Evolutionary conservation across 164 flowering plant species (phyloP), one percentile per base, ranked within the genome.

Genomic region (Litsea cubeba): DNA sequence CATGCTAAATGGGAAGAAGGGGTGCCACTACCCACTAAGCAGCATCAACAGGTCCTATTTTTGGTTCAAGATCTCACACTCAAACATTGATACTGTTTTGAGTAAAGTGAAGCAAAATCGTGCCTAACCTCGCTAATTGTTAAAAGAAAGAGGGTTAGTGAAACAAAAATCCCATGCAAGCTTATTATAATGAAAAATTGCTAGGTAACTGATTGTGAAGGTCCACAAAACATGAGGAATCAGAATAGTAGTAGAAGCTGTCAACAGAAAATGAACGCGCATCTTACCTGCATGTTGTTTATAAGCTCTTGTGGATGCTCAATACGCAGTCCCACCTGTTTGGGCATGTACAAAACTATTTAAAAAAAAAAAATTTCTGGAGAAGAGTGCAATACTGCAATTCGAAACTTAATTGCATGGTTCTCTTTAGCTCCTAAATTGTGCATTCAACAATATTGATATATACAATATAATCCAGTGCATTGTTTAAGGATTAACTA

Each of bases 221-320:
- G 22, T 63, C 10, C 17, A 60, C 24, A 63, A 63, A 24, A 3
- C 12, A 23, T 63, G 15, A 63, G 28, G 28, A 63, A 66, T 12
- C 40, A 17, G 28, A 6, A 66, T 12, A 15, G 7, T 32, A 28
- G 7, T 3, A 66, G 49, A 32, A 17, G 3, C 23, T 32, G 15
- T 66, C 50, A 46, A 40, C 24, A n/a, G 25, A 68, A 40, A 40
- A 68, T 20, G 18, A 2, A 58, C 20, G n/a, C 1, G 62, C 75
- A 86, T 30, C 35, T 23, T 71, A 92, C 99, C 98, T 92, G 99
- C 78, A 94, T 90, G 79, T 79, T 81, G 82, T 96, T 94, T 78
- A 96, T 92, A 60, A 94, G 81, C 80, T 89, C 94, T 79, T 94
- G 99, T 77, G 99, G 99, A 87, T 96, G 99, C 89, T 96, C 99